Base-by-base conservation (phyloP, 2,329 filamentous ascomycete species). In the Hysterium pulicare region DNA sequence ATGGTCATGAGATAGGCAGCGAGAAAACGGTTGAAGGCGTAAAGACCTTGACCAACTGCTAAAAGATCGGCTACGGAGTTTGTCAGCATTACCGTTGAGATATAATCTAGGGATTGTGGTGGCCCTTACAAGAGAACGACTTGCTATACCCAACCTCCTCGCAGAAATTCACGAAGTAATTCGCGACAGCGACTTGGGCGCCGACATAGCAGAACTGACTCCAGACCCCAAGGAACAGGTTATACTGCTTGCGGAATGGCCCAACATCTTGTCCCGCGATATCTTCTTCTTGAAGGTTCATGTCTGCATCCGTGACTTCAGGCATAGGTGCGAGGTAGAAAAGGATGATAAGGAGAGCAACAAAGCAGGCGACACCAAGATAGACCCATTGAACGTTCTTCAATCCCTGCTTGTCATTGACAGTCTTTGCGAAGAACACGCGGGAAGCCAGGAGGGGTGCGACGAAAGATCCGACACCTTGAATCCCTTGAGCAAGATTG, bases 311-410 rank as follows among this genome's bases (percentile, higher is more conserved):
- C 1, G 75, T 74, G 3, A 76, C 77, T 62, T 81, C 78, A 0
- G 78, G 78, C 3, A 81, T 64, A 1, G 77, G 77, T 1, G 79
- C 59, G 48, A 80, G 80, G 53, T 75, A 78, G 55, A 79, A 81
- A 3, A 69, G 68, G 3, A 79, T 65, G 3, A 77, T 77, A 6
- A 81, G 62, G 1, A 74, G 58, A 26, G 78, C 68, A 17, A 75
- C 77, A 47, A 79, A 78, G 3, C 81, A 62, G 1, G 76, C 71
- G 42, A 81, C 80, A 6, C 75, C 78, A 3, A 81, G 71, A 45
- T 82, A 82, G 1, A 77, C 72, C 76, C 78, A 81, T 55, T 82
- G 78, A 3, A 79, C 76, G 40, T 77, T 70, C 42, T 81, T 71
- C 21, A 81, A 57, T 9, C 41, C 41, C n/a, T 42, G 33, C 2